Evolutionary conservation across 2,329 filamentous ascomycete species (phyloP).

Genomic region (Aspergillus ruber): DNA sequence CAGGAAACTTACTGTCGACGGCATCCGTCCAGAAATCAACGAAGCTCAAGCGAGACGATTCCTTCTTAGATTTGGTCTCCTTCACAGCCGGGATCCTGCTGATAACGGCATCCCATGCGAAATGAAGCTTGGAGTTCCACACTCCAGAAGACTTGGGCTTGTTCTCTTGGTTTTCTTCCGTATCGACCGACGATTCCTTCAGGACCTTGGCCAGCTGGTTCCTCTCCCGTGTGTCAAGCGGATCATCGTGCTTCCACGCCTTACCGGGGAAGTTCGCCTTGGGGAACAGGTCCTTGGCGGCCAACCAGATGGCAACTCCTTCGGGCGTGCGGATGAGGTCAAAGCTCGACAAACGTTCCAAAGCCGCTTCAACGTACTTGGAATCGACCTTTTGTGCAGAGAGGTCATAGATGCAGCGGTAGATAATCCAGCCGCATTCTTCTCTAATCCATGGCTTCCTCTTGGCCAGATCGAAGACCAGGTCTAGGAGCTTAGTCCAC

Average conservation of each 20-base stretch:
- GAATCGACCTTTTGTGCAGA: conserved; percentile 28
- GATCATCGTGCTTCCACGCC: conserved; percentile 68
- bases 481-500: conserved; percentile 58
- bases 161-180: conserved; percentile 22
- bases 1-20: conserved; percentile 66
- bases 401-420: conserved; percentile 60
- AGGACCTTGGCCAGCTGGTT: conserved; percentile 66
- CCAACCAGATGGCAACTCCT: conserved; percentile 82
- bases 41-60: conserved; percentile 46
- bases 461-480: conserved; percentile 66
- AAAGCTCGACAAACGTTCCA: conserved; percentile 56
- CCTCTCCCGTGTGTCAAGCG: conserved; percentile 63
- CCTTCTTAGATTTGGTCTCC: conserved; percentile 25
- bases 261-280: conserved; percentile 59
- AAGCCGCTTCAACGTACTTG: conserved; percentile 54
- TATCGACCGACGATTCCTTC: conserved; percentile 53
- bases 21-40: conserved; percentile 77
- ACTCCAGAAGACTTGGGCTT: conserved; percentile 52
- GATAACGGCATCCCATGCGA: conserved; percentile 81
- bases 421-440: conserved; percentile 77
- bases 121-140: conserved; percentile 75
- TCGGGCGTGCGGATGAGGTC: conserved; percentile 75
- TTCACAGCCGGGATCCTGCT: conserved; percentile 30
- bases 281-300: conserved; percentile 58
- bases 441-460: conserved; percentile 86